Conservation (phyloP, 306 rosid genomes). For the Malus orientalis region DNA sequence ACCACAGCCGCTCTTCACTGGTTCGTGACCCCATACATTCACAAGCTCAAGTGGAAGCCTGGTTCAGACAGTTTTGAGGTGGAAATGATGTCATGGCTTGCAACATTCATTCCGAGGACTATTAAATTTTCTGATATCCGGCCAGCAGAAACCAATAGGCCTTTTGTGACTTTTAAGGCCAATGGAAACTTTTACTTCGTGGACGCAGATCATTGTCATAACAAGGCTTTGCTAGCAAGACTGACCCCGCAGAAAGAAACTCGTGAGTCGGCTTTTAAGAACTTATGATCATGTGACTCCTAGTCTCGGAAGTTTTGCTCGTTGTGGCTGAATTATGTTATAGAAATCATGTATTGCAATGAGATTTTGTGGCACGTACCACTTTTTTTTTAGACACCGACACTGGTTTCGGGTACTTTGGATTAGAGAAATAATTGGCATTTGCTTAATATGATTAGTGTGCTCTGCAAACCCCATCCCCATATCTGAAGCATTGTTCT, state of each 20-base stretch:
- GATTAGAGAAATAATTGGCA: background rate
- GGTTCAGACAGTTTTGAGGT: slow-evolving; percentile 84
- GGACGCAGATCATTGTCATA: slow-evolving; percentile 70
- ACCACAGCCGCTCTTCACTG: slow-evolving; percentile 71
- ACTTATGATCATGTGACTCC: slow-evolving; percentile 34
- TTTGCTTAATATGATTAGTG: background rate
- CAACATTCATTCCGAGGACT: slow-evolving; percentile 39
- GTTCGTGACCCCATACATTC: slow-evolving; percentile 81
- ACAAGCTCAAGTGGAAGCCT: slow-evolving; percentile 79
- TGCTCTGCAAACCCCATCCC: background rate
- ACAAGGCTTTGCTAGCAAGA: slow-evolving; percentile 74
- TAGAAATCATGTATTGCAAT: background rate
- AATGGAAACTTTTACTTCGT: slow-evolving; percentile 66
- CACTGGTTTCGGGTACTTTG: background rate
- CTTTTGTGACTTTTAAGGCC: slow-evolving; percentile 80
- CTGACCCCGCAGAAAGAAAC: slow-evolving; percentile 51
- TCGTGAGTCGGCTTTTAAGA: slow-evolving; percentile 51
- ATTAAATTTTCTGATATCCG: slow-evolving; percentile 71
- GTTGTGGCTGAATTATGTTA: background rate
- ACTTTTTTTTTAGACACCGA: background rate
- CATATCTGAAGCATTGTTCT: background rate
- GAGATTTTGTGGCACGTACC: background rate
- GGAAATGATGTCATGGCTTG: slow-evolving; percentile 81
- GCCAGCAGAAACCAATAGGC: slow-evolving; percentile 66
- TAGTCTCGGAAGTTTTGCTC: background rate